Evolutionary conservation across 2,329 filamentous ascomycete species (phyloP), one percentile per base, ranked within the genome.

Genomic region (Trichoderma endophyticum): DNA sequence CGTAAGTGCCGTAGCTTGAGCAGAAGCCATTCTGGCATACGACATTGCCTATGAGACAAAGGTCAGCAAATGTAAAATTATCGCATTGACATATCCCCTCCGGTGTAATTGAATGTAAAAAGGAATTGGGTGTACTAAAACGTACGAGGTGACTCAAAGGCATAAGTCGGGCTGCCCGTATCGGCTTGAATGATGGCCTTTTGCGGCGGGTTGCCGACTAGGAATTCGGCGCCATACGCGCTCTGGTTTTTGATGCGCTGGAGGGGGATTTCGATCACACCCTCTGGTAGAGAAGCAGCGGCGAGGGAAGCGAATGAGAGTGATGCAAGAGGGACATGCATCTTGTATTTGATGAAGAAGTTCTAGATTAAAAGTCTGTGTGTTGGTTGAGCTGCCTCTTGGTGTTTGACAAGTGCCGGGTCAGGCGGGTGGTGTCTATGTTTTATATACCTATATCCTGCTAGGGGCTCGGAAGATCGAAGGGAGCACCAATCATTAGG

Each of bases 211-310:
- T 57, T 74, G 12, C 73, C 72, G 14, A 74, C 57, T 28, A 39
- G 30, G 43, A 72, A 56, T 32, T 74, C 73, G 15, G 70, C 68
- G 18, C 72, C 73, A 43, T 74, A 74, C 14, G 73, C 73, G 7
- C 18, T 63, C 39, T 74, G 67, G 18, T 73, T 70, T 62, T 72
- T 74, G 43, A 69, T 72, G 57, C 73, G 65, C 54, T 63, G 60
- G 43, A 73, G 63, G 2, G 73, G 73, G 14, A 71, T 48, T 21
- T 71, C 54, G 15, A 70, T 60, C 6, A 73, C 70, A 11, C 73
- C 73, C n/a, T 68, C 32, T 8, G 65, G 70, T 9, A 72, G 36
- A 32, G 63, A 34, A 3, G 70, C 57, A 3, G 61, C 48, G 4
- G 71, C 70, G 14, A 66, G 54, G 15, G 72, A 60, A 24, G 65